Base-by-base conservation (phyloP, 75 land plant species). In the Sequoia sempervirens region DNA sequence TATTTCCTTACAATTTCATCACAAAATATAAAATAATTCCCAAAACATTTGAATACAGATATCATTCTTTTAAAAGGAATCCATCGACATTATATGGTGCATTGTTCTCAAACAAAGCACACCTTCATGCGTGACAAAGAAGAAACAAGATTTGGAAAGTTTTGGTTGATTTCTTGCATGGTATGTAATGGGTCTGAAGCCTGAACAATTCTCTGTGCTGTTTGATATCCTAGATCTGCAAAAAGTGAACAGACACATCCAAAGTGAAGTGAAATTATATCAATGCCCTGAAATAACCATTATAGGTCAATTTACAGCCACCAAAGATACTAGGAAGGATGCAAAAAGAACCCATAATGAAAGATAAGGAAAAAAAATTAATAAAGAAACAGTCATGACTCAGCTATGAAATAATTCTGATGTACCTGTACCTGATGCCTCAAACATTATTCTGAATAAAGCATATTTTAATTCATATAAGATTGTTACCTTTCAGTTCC, bases 101-200 rank as follows among this genome's bases (percentile, higher is more conserved):
- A 15, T 36, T 30, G 5, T 45, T 23, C 4, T 23, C 80, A 50
- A 18, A 34, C 58, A 84, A 70, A 81, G 37, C 38, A 54, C 80
- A 93, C 93, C 90, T 97, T 96, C 95, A 93, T 90, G 50, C 99
- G 92, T 45, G 99, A 97, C 75, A 97, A 85, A 10, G 96, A 96
- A 82, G 99, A 97, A 84, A 97, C 99, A 50, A 97, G 81, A 70
- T 88, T 96, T 5, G 99, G 99, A 85, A 97, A 97, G 75, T 96
- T 96, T 88, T 96, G 98, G 82, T 87, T 97, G 46, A 97, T 93
- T 85, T 97, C 96, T 80, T 94, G 94, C 99, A 97, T 94, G 74
- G 97, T 86, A 79, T 89, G 92, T 74, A 97, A 86, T 79, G 99
- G 96, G 81, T 97, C 96, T 83, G 96, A 90, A 14, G 98, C 92